Evolutionary conservation across 192 early-diverging fungal species (phyloP), one percentile per base, ranked within the genome.

Genomic region (Rhizophlyctis rosea): DNA sequence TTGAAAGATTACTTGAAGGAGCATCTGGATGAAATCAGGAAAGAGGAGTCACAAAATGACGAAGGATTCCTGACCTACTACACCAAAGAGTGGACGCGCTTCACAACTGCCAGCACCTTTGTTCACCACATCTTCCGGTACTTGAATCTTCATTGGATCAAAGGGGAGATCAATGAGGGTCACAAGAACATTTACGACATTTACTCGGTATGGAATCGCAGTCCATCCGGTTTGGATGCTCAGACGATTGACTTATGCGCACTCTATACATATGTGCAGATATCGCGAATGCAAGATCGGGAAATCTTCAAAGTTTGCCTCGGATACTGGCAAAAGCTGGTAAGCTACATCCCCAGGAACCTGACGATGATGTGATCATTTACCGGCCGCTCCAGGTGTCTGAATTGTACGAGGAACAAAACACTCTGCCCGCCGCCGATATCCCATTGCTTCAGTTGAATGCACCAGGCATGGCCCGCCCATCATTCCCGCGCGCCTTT

Each of bases 261-360:
- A n/a, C n/a, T n/a, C n/a, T n/a, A n/a, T n/a, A n/a, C n/a, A n/a
- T n/a, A n/a, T n/a, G n/a, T n/a, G n/a, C n/a, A n/a, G n/a, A 91
- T 98, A 29, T 93, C 96, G 1, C 79, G 86, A 49, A 92, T 99
- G 27, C 85, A 92, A 57, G 96, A 98, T 70, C 89, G 95, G 51
- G 97, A 99, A 70, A 81, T 99, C 47, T 98, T 98, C 83, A 98
- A 98, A 78, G 88, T 93, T 34, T 95, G 93, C 66, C 77, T 99
- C 50, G 97, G 97, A 72, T 99, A 99, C 75, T 99, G 96, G 95
- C 84, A 86, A 36, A 88, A 92, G 55, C 77, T 98, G 70, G 94
- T 88, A 62, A 69, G 56, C 36, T 14, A 23, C 11, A 13, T n/a
- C n/a, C n/a, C n/a, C 16, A 16, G 16, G 29, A 24, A 13, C 14